These are phyloP conservation scores for Rosa rugosa DNA, from an alignment of 306 rosid species.

Conservation along the genomic window DNA sequence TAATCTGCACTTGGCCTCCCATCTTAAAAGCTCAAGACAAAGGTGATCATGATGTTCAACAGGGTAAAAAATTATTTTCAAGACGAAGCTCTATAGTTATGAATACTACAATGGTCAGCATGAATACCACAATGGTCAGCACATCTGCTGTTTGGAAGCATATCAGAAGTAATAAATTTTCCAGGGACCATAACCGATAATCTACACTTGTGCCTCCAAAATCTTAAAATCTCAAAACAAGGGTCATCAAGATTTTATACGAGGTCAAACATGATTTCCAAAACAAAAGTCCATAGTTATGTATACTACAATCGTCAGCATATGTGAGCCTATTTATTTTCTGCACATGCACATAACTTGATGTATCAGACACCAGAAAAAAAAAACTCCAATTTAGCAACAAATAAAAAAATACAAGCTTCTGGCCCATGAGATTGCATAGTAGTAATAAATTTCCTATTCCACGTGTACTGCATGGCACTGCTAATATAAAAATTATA, in stretches of 20 bases:
- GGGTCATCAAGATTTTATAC: not conserved
- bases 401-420: not conserved
- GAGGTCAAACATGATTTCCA: not conserved
- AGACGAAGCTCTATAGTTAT: not conserved
- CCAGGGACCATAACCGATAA: not conserved
- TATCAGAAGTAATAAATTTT: not conserved
- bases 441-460: not conserved
- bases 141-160: not conserved
- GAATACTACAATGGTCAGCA: slow-evolving; percentile 11
- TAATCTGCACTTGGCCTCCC: not conserved
- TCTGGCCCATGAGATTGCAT: not conserved
- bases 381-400: not conserved
- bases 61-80: not conserved
- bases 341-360: not conserved
- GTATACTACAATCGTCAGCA: not conserved
- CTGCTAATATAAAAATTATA: not conserved
- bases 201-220: not conserved
- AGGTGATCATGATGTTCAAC: slow-evolving; percentile 2
- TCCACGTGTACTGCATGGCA: not conserved
- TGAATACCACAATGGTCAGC: too few species aligned
- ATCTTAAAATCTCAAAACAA: not conserved
- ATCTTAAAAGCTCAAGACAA: not conserved
- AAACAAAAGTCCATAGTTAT: not conserved
- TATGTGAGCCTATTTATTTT: not conserved
- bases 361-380: not conserved